Evolutionary conservation across 768 basidiomycete genomes (phyloP).

Genomic region (Chalciporus chontae): DNA sequence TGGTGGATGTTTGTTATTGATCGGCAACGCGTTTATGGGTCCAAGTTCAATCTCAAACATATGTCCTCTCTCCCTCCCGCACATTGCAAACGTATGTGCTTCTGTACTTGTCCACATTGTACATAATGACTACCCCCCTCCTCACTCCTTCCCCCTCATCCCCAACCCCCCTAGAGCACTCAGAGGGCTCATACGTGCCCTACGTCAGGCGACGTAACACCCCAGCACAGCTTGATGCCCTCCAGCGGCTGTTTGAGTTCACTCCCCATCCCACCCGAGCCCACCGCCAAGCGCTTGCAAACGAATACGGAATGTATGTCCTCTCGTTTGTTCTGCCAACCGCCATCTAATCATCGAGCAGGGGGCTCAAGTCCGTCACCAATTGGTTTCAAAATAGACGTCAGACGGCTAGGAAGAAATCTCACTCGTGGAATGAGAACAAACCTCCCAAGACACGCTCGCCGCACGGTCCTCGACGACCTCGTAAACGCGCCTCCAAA

Average conservation of each 20-base stretch:
- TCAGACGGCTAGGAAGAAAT: constrained; percentile 40
- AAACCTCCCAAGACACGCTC: constrained; percentile 4
- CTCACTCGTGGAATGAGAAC: constrained; percentile 23
- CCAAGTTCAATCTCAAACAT: constrained; percentile 9
- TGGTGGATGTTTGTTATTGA: constrained; percentile 16
- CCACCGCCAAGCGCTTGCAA: constrained; percentile 39
- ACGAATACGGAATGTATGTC: constrained; percentile 37
- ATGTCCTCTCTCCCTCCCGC: constrained; percentile 5
- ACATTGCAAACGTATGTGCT: constrained; percentile 14
- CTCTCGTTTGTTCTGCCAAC: background rate
- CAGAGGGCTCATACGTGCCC: constrained; percentile 17
- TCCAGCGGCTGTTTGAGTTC: constrained; percentile 33
- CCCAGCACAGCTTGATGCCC: constrained; percentile 32
- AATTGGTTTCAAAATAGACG: constrained; percentile 86
- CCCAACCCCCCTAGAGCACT: background rate
- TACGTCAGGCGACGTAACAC: constrained; percentile 31
- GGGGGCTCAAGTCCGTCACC: constrained; percentile 67
- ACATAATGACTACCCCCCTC: constrained; percentile 8
- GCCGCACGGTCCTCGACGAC: constrained; percentile 5
- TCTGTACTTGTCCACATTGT: background rate
- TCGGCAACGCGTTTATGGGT: constrained; percentile 12
- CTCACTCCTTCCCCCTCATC: constrained; percentile 1
- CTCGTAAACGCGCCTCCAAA: constrained; percentile 5
- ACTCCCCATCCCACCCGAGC: constrained; percentile 40
- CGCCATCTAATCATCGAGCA: constrained; percentile 22